Evolutionary conservation across 2,329 filamentous ascomycete species (phyloP).

Genomic region (Beauveria sp.): DNA sequence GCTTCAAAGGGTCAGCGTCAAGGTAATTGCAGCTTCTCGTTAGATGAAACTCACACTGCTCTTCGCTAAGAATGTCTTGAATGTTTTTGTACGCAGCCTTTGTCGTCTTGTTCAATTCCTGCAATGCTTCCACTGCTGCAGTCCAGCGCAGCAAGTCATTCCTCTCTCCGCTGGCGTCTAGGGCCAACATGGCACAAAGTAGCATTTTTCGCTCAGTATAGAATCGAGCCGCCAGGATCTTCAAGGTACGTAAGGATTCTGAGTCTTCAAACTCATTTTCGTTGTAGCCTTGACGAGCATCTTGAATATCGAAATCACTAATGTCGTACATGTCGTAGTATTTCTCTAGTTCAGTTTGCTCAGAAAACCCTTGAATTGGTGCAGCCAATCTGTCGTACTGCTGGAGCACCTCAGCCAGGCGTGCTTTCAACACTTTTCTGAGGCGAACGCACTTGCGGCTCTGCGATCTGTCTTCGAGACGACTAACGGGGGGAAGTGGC

Average conservation of each 20-base stretch:
- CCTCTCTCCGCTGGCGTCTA: conserved; percentile 73
- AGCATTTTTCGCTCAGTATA: conserved; percentile 77
- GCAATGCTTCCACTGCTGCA: conserved; percentile 67
- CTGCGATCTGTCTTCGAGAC: conserved; percentile 77
- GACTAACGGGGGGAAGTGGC: conserved; percentile 83
- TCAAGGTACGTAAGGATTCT: conserved; percentile 72
- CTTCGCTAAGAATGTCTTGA: conserved; percentile 63
- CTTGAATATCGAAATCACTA: conserved; percentile 62
- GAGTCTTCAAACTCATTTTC: conserved; percentile 66
- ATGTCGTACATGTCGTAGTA: conserved; percentile 88
- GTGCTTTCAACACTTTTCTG: conserved; percentile 64
- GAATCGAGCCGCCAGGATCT: conserved; percentile 72
- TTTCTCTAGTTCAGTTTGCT: conserved; percentile 77
- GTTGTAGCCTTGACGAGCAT: conserved; percentile 57
- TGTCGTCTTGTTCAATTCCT: conserved; percentile 54
- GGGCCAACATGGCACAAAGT: conserved; percentile 78
- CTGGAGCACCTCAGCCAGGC: conserved; percentile 62
- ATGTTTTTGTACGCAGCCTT: conserved; percentile 57
- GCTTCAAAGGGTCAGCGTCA: conserved; percentile 26
- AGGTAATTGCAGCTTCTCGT: conserved; percentile 9
- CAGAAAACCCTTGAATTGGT: conserved; percentile 63
- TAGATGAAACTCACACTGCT: conserved; percentile 57
- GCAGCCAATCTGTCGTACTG: conserved; percentile 64
- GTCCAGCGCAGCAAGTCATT: conserved; percentile 74
- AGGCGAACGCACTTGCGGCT: conserved; percentile 71